phyloP scores from a whole-genome alignment of 1,139 yeast genomes.

The Nakaseomyces sp. region DNA sequence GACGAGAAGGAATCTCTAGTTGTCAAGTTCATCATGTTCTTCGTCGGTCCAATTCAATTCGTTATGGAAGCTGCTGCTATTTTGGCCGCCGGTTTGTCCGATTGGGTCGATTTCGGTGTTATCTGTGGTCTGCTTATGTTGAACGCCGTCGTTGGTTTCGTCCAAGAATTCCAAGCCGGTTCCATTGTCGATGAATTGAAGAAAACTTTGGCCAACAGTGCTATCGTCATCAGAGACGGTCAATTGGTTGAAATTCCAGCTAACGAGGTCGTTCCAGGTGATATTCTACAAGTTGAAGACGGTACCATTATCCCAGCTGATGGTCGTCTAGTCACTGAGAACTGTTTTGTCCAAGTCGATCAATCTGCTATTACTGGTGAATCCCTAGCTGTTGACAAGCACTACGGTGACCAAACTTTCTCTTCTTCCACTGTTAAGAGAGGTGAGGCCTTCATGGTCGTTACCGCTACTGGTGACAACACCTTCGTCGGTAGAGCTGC shows the following conservation, averaged over 20 bases:
- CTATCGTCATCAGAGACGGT: slow-evolving; percentile 81
- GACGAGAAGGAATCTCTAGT: slow-evolving; percentile 83
- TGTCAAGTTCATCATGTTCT: slow-evolving; percentile 82
- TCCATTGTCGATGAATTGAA: slow-evolving; percentile 91
- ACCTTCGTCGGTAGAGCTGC: slow-evolving; percentile 96
- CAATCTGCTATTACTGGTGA: slow-evolving; percentile 99
- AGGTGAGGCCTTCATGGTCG: slow-evolving; percentile 95
- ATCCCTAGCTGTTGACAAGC: slow-evolving; percentile 92
- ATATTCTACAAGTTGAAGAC: slow-evolving; percentile 82
- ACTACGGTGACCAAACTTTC: slow-evolving; percentile 78
- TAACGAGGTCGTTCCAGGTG: slow-evolving; percentile 88
- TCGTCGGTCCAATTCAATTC: slow-evolving; percentile 97
- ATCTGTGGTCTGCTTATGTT: slow-evolving; percentile 80
- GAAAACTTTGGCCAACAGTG: slow-evolving; percentile 86
- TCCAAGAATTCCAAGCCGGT: slow-evolving; percentile 97
- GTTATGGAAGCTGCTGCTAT: slow-evolving; percentile 99
- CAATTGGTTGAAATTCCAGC: slow-evolving; percentile 63
- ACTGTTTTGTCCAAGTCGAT: slow-evolving; percentile 84
- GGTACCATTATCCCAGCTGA: slow-evolving; percentile 95
- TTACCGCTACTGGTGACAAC: slow-evolving; percentile 91
- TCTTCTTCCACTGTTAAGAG: slow-evolving; percentile 95
- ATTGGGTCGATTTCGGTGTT: slow-evolving; percentile 99
- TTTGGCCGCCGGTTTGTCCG: slow-evolving; percentile 95
- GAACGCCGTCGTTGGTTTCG: slow-evolving; percentile 93
- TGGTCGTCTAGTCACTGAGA: slow-evolving; percentile 87